phyloP scores from a whole-genome alignment of 768 basidiomycete genomes.

The Lenzites betulinus region DNA sequence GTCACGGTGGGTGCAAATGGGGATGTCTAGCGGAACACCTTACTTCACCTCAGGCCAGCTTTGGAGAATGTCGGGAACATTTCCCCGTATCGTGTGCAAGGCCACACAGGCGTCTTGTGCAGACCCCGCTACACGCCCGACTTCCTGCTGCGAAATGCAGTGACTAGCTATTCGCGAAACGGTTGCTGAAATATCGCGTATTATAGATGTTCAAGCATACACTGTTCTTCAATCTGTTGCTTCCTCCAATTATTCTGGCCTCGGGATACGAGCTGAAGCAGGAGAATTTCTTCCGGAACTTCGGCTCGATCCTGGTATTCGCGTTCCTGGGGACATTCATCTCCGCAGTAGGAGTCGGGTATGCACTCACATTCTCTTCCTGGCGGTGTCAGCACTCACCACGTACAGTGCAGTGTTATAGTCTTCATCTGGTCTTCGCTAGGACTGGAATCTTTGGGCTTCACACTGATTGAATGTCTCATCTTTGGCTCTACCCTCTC shows the following conservation, averaged over 20 bases:
- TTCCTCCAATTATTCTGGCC: conserved; percentile 97
- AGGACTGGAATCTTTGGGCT: conserved; percentile 84
- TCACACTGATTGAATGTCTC: conserved; percentile 89
- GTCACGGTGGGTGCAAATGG: no score
- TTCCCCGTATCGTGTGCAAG: not conserved
- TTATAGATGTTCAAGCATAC: conserved; percentile 92
- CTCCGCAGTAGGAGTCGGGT: conserved; percentile 96
- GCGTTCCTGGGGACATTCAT: conserved; percentile 97
- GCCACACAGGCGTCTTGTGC: not conserved
- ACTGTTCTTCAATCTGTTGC: conserved; percentile 95
- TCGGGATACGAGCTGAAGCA: conserved; percentile 98
- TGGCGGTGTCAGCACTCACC: conserved; percentile 38
- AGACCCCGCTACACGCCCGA: no score
- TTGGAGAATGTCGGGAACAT: not conserved
- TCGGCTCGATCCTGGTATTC: conserved; percentile 92
- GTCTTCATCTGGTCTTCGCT: conserved; percentile 95
- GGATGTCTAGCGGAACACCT: no score
- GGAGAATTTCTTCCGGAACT: conserved; percentile 99
- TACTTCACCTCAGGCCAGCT: no score
- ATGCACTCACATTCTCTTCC: conserved; percentile 36
- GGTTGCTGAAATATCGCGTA: not conserved
- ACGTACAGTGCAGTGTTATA: conserved; percentile 70
- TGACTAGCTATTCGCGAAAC: not conserved
- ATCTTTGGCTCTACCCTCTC: conserved; percentile 96
- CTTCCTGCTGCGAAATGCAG: no score